Base-by-base conservation (phyloP, 768 basidiomycete genomes). In the Rhizopogon rudus region DNA sequence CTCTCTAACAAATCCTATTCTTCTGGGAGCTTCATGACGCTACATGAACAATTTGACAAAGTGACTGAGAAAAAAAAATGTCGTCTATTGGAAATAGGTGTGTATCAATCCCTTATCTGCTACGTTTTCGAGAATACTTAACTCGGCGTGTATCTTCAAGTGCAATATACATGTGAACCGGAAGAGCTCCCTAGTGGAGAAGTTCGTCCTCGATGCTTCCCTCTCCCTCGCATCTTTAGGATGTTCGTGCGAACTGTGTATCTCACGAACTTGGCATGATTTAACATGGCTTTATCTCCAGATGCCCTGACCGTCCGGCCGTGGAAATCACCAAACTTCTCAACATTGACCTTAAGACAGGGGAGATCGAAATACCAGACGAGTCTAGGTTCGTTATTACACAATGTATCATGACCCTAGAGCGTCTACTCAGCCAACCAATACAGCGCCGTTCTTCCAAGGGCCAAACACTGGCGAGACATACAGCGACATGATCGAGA, bases 211-310 rank as follows among this genome's bases (percentile, higher is more conserved):
- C 78, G 81, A 39, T 93, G 91, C 65, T 83, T 81, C 65, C 91
- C 90, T 6, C 70, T 93, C 44, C 81, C 86, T 29, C 82, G 92
- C 14, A 75, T 93, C 28, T 88, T 94, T 62, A 75, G 77, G 67
- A 72, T 89, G 91, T 88, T 63, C 70, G 83, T 69, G 25, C 40
- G 53, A 44, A 14, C 41, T 29, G 63, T 60, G 9, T 31, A 13
- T 17, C 37, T 39, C 35, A 16, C 25, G 17, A 16, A 57, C 25
- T 40, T 35, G 55, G 49, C 17, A 17, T 25, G 31, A 57, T 64
- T 42, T 63, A 40, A 55, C 44, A 28, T 20, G 13, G 8, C 39
- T 44, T 31, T 20, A 41, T 41, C 17, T 22, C 54, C 60, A 93
- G 91, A 59, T 93, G 91, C 66, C 75, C 78, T 46, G 77, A 78